Base-by-base conservation (phyloP, 352 stramenopile species). In the Globisporangium cederbergense region DNA sequence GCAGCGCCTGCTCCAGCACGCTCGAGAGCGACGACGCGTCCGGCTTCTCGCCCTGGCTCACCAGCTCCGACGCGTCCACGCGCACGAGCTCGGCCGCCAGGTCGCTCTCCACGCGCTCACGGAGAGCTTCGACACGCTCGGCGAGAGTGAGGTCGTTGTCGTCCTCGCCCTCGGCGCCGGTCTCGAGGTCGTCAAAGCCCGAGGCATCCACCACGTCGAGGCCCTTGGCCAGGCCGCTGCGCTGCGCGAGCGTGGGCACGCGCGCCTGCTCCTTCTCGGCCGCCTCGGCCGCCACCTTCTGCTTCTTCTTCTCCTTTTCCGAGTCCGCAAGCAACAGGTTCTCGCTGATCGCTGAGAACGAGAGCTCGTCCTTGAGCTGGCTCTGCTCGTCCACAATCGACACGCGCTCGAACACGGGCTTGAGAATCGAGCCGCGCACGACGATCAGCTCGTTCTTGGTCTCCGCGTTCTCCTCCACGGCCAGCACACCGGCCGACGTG, bases 11-110 rank as follows among this genome's bases (percentile, higher is more conserved):
- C 66, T 93, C 85, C 11, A 95, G 69, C 40, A 95, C 81, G 71
- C 77, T 86, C 49, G 85, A 84, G 36, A 95, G 77, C 22, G 87
- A 95, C 53, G 86, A 91, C 38, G 86, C 86, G 66, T 95, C 81
- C n/a, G 84, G 81, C 61, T 88, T 86, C 51, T 86, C 73, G 36
- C 61, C 62, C 7, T 34, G 20, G 2, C 32, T 13, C 22, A 77
- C 71, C 32, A 68, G 57, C 50, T 78, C 80, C 2, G 68, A 68
- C 4, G 67, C 62, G 36, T 88, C 79, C 2, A 75, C 78, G 56
- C 78, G 79, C 42, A 61, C 78, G 52, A 93, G 68, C 60, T 86
- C 83, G 5, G 74, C 72, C 61, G 78, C 84, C 53, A 93, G 70
- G 55, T 95, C 83, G 28, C 66, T 73, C 40, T 95, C 84, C 1